Percentiles rank a stretch among this genome's conserved stretches.
Evolutionary conservation across 2,329 filamentous ascomycete species (phyloP).

Genomic region (Curvularia sp.): DNA sequence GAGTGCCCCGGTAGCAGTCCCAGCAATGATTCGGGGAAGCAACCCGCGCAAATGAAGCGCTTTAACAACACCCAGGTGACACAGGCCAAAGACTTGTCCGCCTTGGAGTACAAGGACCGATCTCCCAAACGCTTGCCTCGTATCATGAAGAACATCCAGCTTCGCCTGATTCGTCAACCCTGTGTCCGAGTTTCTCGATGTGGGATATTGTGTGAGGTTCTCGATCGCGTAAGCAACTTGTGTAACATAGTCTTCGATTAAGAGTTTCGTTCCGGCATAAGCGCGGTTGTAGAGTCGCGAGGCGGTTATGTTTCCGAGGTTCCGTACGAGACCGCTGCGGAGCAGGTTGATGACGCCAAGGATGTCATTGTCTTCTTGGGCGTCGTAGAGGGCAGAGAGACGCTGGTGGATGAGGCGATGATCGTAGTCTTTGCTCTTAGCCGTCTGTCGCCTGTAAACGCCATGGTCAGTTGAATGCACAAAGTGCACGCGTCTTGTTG

Average conservation of each 20-base stretch:
- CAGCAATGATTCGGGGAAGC: conserved; percentile 87
- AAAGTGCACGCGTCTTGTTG: not conserved
- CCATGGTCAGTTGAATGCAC: conserved; percentile 11
- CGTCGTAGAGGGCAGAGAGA: conserved; percentile 71
- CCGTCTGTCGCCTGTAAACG: conserved; percentile 75
- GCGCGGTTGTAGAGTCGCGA: conserved; percentile 82
- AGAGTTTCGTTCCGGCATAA: conserved; percentile 85
- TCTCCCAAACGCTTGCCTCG: conserved; percentile 84
- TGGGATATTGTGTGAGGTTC: conserved; percentile 74
- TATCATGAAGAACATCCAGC: conserved; percentile 84
- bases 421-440: conserved; percentile 82
- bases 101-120: conserved; percentile 87
- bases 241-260: conserved; percentile 90
- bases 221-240: conserved; percentile 82
- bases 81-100: conserved; percentile 88
- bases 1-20: conserved; percentile 86
- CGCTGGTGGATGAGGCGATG: conserved; percentile 83
- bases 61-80: conserved; percentile 89
- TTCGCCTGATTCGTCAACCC: conserved; percentile 77
- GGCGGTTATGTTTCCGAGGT: conserved; percentile 88
- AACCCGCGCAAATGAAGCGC: conserved; percentile 81
- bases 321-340: conserved; percentile 77
- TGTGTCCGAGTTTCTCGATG: conserved; percentile 54
- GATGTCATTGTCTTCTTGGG: conserved; percentile 74
- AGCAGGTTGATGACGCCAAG: conserved; percentile 79